Conservation (phyloP, 2,329 filamentous ascomycete genomes). For the Venturia aucupariae region DNA sequence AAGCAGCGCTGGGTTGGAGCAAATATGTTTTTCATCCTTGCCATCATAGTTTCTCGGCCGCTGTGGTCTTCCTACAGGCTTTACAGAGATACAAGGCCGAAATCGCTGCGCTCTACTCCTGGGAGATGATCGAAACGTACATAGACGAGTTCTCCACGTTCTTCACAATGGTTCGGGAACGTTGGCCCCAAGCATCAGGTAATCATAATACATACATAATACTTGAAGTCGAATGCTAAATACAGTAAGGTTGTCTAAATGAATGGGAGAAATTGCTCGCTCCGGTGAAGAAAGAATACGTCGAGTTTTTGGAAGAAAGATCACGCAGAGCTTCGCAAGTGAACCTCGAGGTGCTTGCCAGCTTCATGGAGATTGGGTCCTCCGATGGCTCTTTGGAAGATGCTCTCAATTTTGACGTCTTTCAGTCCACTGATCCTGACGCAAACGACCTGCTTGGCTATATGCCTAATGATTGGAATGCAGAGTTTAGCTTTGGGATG, state of each 20-base stretch:
- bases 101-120: conserved; percentile 22
- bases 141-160: conserved; percentile 26
- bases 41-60: conserved; percentile 27
- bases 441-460: conserved; percentile 15
- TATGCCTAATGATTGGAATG: conserved; percentile 19
- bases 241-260: conserved; percentile 22
- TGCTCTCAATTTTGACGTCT: conserved; percentile 23
- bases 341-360: conserved; percentile 13
- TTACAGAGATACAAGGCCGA: conserved; percentile 23
- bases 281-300: conserved; percentile 26
- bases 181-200: conserved; percentile 25
- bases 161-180: conserved; percentile 27
- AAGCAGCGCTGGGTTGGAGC: conserved; percentile 26
- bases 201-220: neutral
- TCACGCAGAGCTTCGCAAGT: conserved; percentile 18
- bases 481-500: conserved; percentile 24
- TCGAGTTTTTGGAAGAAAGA: conserved; percentile 25
- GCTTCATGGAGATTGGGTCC: conserved; percentile 17
- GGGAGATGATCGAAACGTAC: conserved; percentile 23
- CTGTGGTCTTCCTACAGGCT: conserved; percentile 25
- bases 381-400: conserved; percentile 21
- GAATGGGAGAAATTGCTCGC: conserved; percentile 26
- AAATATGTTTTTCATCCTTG: conserved; percentile 31
- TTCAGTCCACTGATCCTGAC: conserved; percentile 23
- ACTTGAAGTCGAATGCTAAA: neutral